Conservation (phyloP, 441 rosid species). For the Brassica balearica region DNA sequence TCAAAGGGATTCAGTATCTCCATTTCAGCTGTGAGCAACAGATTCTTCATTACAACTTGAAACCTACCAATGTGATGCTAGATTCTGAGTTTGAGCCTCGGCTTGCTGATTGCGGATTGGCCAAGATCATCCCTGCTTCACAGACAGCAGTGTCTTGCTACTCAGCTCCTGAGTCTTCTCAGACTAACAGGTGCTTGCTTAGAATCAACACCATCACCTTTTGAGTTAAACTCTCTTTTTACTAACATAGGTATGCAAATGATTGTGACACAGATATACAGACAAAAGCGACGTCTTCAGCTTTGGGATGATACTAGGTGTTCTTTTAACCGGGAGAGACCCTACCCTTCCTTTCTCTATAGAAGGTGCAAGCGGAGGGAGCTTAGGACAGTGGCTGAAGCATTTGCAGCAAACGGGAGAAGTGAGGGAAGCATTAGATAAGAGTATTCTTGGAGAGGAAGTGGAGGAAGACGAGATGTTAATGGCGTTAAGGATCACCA, state of each 20-base stretch:
- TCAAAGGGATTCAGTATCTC: conserved; percentile 87
- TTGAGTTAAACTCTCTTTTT: conserved; percentile 22
- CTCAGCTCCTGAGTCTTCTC: conserved; percentile 80
- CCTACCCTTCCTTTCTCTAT: conserved; percentile 69
- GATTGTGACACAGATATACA: conserved; percentile 68
- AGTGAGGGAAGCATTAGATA: conserved; percentile 83
- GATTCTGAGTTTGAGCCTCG: conserved; percentile 92
- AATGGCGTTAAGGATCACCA: conserved; percentile 90
- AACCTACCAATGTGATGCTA: conserved; percentile 91
- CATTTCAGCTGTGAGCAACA: conserved; percentile 71
- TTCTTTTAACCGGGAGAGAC: conserved; percentile 84
- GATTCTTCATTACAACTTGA: conserved; percentile 82
- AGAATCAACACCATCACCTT: not conserved
- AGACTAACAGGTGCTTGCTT: conserved; percentile 71
- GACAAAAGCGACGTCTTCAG: conserved; percentile 93
- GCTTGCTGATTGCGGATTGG: conserved; percentile 82
- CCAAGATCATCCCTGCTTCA: conserved; percentile 66
- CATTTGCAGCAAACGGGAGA: conserved; percentile 91
- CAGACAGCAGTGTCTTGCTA: conserved; percentile 58
- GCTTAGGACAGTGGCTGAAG: conserved; percentile 83
- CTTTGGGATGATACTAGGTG: conserved; percentile 93
- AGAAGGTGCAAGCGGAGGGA: conserved; percentile 63
- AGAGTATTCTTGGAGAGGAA: conserved; percentile 87
- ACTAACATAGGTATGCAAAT: conserved; percentile 23
- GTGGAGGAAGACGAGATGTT: conserved; percentile 97